A percentile compares a stretch with the other conserved stretches of the same genome.
phyloP scores from a whole-genome alignment of 768 basidiomycete genomes.

The Kwoniella dejecticola region DNA sequence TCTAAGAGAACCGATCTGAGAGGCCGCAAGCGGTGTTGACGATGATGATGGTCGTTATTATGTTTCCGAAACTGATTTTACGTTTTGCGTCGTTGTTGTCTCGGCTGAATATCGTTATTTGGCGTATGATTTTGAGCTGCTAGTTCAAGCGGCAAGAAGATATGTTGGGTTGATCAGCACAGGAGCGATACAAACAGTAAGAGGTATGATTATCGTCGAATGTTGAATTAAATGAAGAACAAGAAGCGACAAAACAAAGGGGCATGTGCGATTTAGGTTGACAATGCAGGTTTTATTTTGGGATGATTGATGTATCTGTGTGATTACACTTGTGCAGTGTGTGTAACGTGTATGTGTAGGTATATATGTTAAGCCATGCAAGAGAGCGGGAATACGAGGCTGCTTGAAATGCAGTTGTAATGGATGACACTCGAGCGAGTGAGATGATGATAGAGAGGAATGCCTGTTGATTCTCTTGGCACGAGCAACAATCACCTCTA shows the following conservation, averaged over 20 bases:
- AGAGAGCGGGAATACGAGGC: too few relatives aligned
- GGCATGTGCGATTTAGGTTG: constrained; percentile 1
- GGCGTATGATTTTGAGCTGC: neutral
- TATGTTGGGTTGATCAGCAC: neutral
- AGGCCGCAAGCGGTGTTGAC: constrained; percentile 9
- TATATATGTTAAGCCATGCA: too few relatives aligned
- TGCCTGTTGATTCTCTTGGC: too few relatives aligned
- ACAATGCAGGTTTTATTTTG: neutral
- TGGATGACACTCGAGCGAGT: too few relatives aligned
- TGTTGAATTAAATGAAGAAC: neutral
- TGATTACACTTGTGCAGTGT: neutral
- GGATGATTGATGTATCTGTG: neutral
- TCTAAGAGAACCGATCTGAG: neutral
- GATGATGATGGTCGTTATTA: neutral
- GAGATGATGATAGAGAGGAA: too few relatives aligned
- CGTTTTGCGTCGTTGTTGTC: neutral
- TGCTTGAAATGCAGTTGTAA: too few relatives aligned
- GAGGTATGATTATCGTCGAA: too few relatives aligned
- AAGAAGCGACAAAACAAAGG: constrained; percentile 1
- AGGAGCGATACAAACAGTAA: too few relatives aligned
- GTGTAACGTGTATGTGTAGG: too few relatives aligned
- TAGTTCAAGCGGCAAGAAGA: neutral
- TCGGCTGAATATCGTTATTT: neutral
- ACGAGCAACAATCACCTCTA: too few relatives aligned
- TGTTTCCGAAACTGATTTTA: neutral